Evolutionary conservation across 352 stramenopile species (phyloP).

Genomic region (Globisporangium acanthophoron): DNA sequence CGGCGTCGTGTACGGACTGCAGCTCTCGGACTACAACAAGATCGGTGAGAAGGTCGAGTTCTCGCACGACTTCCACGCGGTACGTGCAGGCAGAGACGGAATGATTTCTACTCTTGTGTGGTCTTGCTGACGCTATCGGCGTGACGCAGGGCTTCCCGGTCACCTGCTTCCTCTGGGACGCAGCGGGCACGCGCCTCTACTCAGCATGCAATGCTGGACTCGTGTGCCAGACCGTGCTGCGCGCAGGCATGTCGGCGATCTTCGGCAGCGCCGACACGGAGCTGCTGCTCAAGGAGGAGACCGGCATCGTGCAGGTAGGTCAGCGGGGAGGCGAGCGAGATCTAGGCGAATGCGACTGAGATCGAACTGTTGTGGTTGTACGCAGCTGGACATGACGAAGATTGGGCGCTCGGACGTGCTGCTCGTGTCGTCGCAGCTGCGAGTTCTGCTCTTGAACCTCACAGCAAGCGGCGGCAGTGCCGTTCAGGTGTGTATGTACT

Average conservation of each 20-base stretch:
- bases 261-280: slow-evolving; percentile 82
- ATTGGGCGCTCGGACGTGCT: slow-evolving; percentile 54
- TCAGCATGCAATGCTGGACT: slow-evolving; percentile 76
- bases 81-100: slow-evolving; percentile 8
- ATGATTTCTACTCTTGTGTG: neutral
- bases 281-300: slow-evolving; percentile 82
- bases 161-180: slow-evolving; percentile 82
- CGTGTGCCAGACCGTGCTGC: slow-evolving; percentile 72
- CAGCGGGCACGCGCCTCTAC: slow-evolving; percentile 58
- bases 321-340: neutral
- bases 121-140: neutral
- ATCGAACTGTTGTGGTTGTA: slow-evolving; percentile 11
- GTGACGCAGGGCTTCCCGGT: slow-evolving; percentile 55
- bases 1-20: slow-evolving; percentile 74
- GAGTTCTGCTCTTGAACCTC: slow-evolving; percentile 75
- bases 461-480: slow-evolving; percentile 59
- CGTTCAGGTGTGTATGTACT: slow-evolving; percentile 31
- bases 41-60: slow-evolving; percentile 88
- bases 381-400: slow-evolving; percentile 59
- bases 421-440: slow-evolving; percentile 80
- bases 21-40: slow-evolving; percentile 81
- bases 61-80: slow-evolving; percentile 78
- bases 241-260: slow-evolving; percentile 75
- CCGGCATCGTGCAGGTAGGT: slow-evolving; percentile 72
- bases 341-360: slow-evolving; percentile 25